These are phyloP conservation scores for Paecilomyces formosus DNA, from an alignment of 2,329 filamentous ascomycete genomes.

Conservation along the genomic window DNA sequence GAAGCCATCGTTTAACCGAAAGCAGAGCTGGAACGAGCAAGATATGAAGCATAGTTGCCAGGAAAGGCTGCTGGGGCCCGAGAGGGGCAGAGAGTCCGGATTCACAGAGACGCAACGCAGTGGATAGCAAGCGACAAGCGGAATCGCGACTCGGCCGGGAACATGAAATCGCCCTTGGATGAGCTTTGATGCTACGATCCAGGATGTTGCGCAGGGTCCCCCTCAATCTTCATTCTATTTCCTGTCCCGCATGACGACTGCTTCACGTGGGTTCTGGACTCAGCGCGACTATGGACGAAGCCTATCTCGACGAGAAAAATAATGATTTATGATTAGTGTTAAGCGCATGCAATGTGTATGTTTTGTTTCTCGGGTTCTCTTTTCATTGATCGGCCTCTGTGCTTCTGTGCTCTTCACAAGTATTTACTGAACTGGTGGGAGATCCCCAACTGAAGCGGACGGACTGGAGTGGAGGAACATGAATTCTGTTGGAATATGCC, in stretches of 20 bases:
- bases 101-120: conserved; percentile 47
- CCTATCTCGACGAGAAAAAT: not conserved
- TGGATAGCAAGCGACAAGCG: not conserved
- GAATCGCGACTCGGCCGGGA: not conserved
- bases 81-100: conserved; percentile 44
- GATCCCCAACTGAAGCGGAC: not conserved
- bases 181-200: not conserved
- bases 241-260: not conserved
- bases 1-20: conserved; percentile 21
- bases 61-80: conserved; percentile 23
- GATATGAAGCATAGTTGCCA: conserved; percentile 55
- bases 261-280: not conserved
- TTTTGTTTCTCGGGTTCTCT: not conserved
- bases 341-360: not conserved
- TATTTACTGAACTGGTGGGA: not conserved
- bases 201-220: not conserved
- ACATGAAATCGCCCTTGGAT: not conserved
- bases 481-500: not conserved
- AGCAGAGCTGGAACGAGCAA: conserved; percentile 29
- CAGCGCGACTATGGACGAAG: not conserved
- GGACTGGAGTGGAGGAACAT: not conserved
- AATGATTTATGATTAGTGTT: not conserved
- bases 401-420: not conserved
- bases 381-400: not conserved
- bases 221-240: not conserved